A percentile compares a stretch with the other conserved stretches of the same genome.
Evolutionary conservation across 352 stramenopile genomes (phyloP).

Genomic region (Halophytophthora polymorphica): DNA sequence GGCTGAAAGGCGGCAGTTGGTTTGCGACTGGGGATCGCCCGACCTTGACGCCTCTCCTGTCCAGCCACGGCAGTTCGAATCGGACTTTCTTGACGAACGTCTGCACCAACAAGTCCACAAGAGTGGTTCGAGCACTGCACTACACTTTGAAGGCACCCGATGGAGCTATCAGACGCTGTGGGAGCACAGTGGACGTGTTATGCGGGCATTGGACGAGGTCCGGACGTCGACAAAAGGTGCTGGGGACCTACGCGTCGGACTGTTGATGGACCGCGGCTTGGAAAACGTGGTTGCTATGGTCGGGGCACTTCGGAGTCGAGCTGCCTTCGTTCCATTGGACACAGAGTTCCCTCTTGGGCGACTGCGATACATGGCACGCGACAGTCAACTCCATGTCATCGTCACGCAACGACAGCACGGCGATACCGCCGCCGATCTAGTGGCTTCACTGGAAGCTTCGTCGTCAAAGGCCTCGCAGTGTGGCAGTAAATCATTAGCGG

Average conservation of each 20-base stretch:
- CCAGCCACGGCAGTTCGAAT: background rate
- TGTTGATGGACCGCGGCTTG: slow-evolving; percentile 41
- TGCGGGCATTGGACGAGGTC: slow-evolving; percentile 14
- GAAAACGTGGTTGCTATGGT: slow-evolving; percentile 43
- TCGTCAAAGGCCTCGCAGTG: background rate
- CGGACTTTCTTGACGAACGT: slow-evolving; percentile 34
- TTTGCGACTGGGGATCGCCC: slow-evolving; percentile 27
- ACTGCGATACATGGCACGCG: slow-evolving; percentile 44
- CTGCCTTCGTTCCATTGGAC: slow-evolving; percentile 47
- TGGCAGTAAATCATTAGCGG: background rate
- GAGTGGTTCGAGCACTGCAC: slow-evolving; percentile 23
- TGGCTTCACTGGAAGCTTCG: background rate
- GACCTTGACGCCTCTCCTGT: background rate
- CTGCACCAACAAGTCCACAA: slow-evolving; percentile 27
- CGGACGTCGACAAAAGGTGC: slow-evolving; percentile 1
- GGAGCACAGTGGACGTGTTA: slow-evolving; percentile 24
- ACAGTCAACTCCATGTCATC: slow-evolving; percentile 38
- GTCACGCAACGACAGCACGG: slow-evolving; percentile 35
- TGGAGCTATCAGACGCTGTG: slow-evolving; percentile 49
- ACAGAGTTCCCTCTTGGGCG: slow-evolving; percentile 43
- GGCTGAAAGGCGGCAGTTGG: slow-evolving; percentile 22
- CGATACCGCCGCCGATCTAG: slow-evolving; percentile 17
- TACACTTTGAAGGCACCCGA: slow-evolving; percentile 33
- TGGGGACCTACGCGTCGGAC: slow-evolving; percentile 27
- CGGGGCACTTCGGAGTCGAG: slow-evolving; percentile 29